Conservation (phyloP, 306 rosid species). For the Oxytropis ochrocephala region DNA sequence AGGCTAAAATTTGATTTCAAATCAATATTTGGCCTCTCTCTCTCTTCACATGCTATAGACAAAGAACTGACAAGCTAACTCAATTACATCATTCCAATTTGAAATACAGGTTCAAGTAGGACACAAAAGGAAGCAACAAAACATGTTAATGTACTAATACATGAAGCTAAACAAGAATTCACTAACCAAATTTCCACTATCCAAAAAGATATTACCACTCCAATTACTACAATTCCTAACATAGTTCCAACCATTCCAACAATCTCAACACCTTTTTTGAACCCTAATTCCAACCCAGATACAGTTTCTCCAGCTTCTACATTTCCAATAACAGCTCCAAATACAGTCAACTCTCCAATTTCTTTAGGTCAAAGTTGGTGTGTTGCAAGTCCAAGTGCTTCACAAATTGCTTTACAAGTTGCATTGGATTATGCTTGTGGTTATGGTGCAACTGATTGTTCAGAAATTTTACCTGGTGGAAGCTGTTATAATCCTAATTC, state of each 20-base stretch:
- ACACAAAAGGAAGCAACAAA: slow-evolving; percentile 30
- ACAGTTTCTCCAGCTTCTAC: slow-evolving; percentile 43
- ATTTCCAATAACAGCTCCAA: slow-evolving; percentile 41
- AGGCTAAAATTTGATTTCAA: slow-evolving; percentile 7
- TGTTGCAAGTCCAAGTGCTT: slow-evolving; percentile 58
- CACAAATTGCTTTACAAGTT: slow-evolving; percentile 51
- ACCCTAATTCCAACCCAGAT: slow-evolving; percentile 62
- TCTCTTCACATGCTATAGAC: slow-evolving; percentile 30
- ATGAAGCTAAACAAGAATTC: slow-evolving; percentile 25
- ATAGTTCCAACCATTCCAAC: slow-evolving; percentile 53
- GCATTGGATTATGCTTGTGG: slow-evolving; percentile 94
- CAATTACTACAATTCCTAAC: slow-evolving; percentile 69
- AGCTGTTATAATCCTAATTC: slow-evolving; percentile 60
- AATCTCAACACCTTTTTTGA: slow-evolving; percentile 39
- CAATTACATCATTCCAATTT: slow-evolving; percentile 23
- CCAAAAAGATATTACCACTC: slow-evolving; percentile 68
- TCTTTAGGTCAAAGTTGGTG: slow-evolving; percentile 65
- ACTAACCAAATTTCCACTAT: slow-evolving; percentile 32
- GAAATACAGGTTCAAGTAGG: slow-evolving; percentile 43
- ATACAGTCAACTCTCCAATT: slow-evolving; percentile 30
- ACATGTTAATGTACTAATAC: slow-evolving; percentile 31
- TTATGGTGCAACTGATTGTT: slow-evolving; percentile 62
- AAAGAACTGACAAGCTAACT: slow-evolving; percentile 26
- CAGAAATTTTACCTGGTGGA: slow-evolving; percentile 59
- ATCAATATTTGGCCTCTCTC: neutral